Evolutionary conservation across 2,329 filamentous ascomycete species (phyloP), one percentile per base, ranked within the genome.

Genomic region (Blastomyces silverae): DNA sequence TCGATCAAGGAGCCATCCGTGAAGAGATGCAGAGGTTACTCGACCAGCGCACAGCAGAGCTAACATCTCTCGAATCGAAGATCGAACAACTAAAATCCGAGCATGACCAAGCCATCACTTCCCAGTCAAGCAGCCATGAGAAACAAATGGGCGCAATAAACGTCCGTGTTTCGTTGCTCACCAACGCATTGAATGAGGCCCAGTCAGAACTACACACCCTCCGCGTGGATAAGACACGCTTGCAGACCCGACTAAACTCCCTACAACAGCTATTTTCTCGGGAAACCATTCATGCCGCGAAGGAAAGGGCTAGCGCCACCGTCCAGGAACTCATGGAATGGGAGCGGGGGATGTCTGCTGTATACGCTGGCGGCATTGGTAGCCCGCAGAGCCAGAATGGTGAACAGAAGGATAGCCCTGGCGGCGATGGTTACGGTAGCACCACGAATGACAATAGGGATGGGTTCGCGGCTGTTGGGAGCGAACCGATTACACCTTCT

Each of bases 401-500:
- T 17, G 25, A 17, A 61, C 58, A 48, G 13, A 73, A 73, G 63
- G 76, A 75, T 13, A 74, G 77, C 10, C 7, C 17, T 46, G 39
- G 65, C 67, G 22, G 69, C 65, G 17, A 67, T 70, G 59, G 68
- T 34, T 44, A 59, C 8, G 28, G 44, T 17, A 25, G 52, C 52
- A n/a, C 25, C n/a, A 53, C 25, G 39, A 60, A 34, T 55, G 63
- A 53, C 10, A 37, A 64, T 20, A 55, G 34, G 8, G 58, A 61
- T 34, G 64, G 60, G 22, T 70, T 68, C 44, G 64, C 60, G 22
- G 53, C 62, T 17, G 62, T 70, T 62, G 75, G 71, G 37, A 78
- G 74, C 61, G 76, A 76, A 34, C 77, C 79, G 2, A 76, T 80
- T 46, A 81, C 79, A 1, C 79, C 79, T 2, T 73, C 77, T 39